Percentiles rank a stretch among this genome's conserved stretches.
Evolutionary conservation across 2,329 filamentous ascomycete species (phyloP).

Genomic region (Aphanocladium album): DNA sequence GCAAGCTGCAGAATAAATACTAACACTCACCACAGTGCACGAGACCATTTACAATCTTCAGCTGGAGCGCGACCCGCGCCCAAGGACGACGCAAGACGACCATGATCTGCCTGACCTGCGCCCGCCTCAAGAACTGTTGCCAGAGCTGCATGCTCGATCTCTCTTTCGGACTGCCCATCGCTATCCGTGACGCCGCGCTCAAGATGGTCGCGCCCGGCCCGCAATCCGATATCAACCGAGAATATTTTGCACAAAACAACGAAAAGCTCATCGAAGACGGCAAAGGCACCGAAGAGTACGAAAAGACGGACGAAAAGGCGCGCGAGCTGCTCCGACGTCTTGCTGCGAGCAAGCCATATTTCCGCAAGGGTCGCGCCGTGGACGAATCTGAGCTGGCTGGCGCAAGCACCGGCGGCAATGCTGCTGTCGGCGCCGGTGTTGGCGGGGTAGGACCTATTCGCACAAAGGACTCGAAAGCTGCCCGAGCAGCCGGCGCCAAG

Average conservation of each 20-base stretch:
- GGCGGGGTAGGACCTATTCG: constrained; percentile 73
- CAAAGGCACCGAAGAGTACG: constrained; percentile 79
- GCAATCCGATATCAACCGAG: constrained; percentile 85
- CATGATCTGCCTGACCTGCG: constrained; percentile 94
- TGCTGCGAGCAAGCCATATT: constrained; percentile 91
- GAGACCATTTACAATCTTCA: constrained; percentile 90
- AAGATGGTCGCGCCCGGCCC: constrained; percentile 97
- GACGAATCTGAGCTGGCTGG: constrained; percentile 47
- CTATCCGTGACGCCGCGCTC: constrained; percentile 88
- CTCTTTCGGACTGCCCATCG: constrained; percentile 90
- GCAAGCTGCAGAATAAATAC: constrained; percentile 14
- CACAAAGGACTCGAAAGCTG: constrained; percentile 60
- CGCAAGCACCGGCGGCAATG: constrained; percentile 37
- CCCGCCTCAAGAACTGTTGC: constrained; percentile 96
- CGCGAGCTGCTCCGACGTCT: constrained; percentile 78
- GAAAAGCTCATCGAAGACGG: constrained; percentile 94
- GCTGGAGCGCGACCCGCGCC: constrained; percentile 89
- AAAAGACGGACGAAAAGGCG: constrained; percentile 96
- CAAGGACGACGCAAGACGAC: constrained; percentile 84
- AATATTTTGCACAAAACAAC: constrained; percentile 97
- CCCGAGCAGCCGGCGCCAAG: constrained; percentile 43
- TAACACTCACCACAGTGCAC: constrained; percentile 55
- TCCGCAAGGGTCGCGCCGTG: constrained; percentile 76
- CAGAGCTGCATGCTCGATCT: constrained; percentile 98
- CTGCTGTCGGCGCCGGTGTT: constrained; percentile 49